Conservation (phyloP, 148 eudicot genomes). For the Dianthus caryophyllus region DNA sequence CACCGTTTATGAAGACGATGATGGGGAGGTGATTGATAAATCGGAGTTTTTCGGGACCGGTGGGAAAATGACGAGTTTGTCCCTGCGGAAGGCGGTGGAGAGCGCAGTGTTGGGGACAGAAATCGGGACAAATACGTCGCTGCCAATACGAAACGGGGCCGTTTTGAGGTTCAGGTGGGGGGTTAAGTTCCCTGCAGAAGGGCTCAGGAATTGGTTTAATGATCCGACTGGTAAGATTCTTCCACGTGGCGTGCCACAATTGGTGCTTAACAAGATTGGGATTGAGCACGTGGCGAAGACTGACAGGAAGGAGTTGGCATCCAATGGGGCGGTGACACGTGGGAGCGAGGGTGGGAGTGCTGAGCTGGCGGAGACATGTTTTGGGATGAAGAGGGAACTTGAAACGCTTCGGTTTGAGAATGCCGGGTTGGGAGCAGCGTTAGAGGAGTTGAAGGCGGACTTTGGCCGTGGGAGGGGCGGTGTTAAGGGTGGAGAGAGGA, state of each 20-base stretch:
- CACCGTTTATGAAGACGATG: constrained; percentile 22
- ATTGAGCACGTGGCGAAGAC: constrained; percentile 61
- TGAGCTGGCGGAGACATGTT: constrained; percentile 49
- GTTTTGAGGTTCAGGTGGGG: constrained; percentile 79
- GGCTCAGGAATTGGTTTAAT: constrained; percentile 16
- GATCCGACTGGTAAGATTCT: constrained; percentile 33
- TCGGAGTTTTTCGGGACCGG: constrained; percentile 25
- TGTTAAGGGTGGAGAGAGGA: constrained; percentile 24
- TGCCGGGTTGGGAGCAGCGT: constrained; percentile 48
- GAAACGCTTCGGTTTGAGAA: constrained; percentile 61
- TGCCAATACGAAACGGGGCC: constrained; percentile 52
- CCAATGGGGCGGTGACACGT: not conserved
- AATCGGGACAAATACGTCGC: constrained; percentile 54
- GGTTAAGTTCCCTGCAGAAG: constrained; percentile 47
- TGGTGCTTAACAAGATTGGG: constrained; percentile 71
- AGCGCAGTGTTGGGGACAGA: constrained; percentile 42
- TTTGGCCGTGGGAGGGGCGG: constrained; percentile 30
- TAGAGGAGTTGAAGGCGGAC: constrained; percentile 61
- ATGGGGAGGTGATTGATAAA: constrained; percentile 38
- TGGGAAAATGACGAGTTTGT: constrained; percentile 24
- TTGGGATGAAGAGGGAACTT: constrained; percentile 54
- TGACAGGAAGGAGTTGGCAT: constrained; percentile 20
- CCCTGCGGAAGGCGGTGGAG: constrained; percentile 25
- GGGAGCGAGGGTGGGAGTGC: constrained; percentile 14
- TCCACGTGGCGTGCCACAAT: constrained; percentile 39